Evolutionary conservation across 2,329 filamentous ascomycete genomes (phyloP), one percentile per base, ranked within the genome.

Genomic region (Pseudogymnoascus sp.): DNA sequence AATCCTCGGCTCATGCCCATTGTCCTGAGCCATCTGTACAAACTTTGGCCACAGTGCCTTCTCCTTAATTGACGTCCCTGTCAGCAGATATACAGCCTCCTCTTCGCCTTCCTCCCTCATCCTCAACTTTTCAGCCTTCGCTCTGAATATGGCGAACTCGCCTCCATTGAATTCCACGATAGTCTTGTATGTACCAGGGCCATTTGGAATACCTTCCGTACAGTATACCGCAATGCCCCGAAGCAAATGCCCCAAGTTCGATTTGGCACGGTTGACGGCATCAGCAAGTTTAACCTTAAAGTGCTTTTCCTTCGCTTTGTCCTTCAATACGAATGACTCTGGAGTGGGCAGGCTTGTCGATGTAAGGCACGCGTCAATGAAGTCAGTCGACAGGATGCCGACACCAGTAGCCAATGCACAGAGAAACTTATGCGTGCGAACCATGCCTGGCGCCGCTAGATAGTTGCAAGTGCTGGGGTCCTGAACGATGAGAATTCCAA

Each of bases 391-490:
- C 61, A 97, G 82, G 45, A 97, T 84, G 1, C 84, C 82, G 0
- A 92, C 91, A 0, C 90, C 92, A 64, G 85, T 86, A 16, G 94
- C 92, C 28, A 99, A 78, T 11, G 92, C 91, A 65, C 88, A 89
- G 59, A 97, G 86, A 72, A 99, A 99, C 72, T 99, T 99, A 72
- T 91, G 86, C 0, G 94, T 99, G 38, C 94, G 88, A 35, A 97
- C 84, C 65, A 97, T 85, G 42, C 86, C 84, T 0, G 93, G 94
- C 3, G 93, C 93, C 35, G 91, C 92, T 9, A 99, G 83, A 72
- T 96, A 90, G 69, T 93, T 90, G 72, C 91, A 94, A 49, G 84
- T 82, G 58, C 84, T 83, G 25, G 86, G 85, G 70, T 96, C 90
- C 68, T 88, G 82, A 4, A 91, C 88, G 22, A 96, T 84, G 67